Evolutionary conservation across 2,329 filamentous ascomycete genomes (phyloP), one percentile per base, ranked within the genome.

Genomic region (Saccharata proteae): DNA sequence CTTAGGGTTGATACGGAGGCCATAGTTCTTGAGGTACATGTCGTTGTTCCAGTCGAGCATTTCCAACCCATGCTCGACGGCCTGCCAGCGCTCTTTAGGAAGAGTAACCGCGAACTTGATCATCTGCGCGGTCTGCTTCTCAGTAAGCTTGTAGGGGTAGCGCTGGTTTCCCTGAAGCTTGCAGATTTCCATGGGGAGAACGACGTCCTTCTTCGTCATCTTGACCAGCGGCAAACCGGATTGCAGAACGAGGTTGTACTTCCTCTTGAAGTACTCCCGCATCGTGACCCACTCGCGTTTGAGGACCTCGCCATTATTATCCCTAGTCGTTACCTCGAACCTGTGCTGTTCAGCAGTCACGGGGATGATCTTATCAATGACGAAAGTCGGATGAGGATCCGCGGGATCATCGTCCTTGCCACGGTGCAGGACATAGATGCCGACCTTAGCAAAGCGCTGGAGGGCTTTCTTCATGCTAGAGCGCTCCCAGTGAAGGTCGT

Each of bases 31-130:
- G 1, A 94, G 65, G 29, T 80, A 77, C 0, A 67, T 70, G 41
- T 98, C 90, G 0, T 66, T 48, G 1, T 46, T 42, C 74, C 83
- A 90, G 7, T 74, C 61, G 0, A 88, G 64, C 41, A 79, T 69
- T 0, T 59, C 48, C 6, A 93, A 70, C 11, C 80, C 80, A 3
- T 69, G 52, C 29, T 74, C 59, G 43, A 96, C 85, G 13, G 80
- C 72, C 0, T 51, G 44, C 41, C 73, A 70, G n/a, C 90, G 80
- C 17, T 74, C 52, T 0, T 53, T 51, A 0, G 90, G 90, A 1
- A 77, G 69, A 5, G 80, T 83, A 4, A 93, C 88, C 0, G 88
- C 86, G 45, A 88, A 84, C 54, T 80, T 88, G 61, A 98, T 94
- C 90, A 98, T 98, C 10, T 12, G n/a, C 0, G 77, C 62, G 0